Evolutionary conservation across 2,329 filamentous ascomycete species (phyloP).

Genomic region (Pseudocercospora vitis): DNA sequence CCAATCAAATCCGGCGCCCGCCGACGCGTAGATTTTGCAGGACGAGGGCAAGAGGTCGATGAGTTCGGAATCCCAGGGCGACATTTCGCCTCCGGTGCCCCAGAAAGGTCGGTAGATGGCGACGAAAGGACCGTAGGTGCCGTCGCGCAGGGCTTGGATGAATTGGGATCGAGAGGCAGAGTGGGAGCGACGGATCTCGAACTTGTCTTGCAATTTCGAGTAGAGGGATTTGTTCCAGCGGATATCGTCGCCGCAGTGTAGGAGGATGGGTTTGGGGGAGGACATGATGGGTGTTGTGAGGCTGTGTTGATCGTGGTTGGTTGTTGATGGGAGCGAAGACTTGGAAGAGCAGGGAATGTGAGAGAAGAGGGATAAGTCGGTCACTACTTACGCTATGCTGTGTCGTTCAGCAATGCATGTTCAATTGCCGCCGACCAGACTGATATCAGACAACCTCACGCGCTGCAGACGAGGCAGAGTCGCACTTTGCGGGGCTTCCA

Average conservation of each 20-base stretch:
- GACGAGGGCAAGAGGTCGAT: slow-evolving; percentile 55
- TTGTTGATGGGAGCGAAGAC: background rate
- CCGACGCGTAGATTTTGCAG: slow-evolving; percentile 59
- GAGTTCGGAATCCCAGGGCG: slow-evolving; percentile 61
- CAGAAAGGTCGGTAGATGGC: slow-evolving; percentile 61
- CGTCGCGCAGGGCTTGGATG: slow-evolving; percentile 41
- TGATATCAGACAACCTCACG: slow-evolving; percentile 1
- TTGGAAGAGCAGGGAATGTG: background rate
- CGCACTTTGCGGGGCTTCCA: no score
- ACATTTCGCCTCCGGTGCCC: slow-evolving; percentile 66
- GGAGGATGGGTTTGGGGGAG: slow-evolving; percentile 33
- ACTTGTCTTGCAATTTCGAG: slow-evolving; percentile 38
- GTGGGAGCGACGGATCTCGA: slow-evolving; percentile 43
- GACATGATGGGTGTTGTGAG: slow-evolving; percentile 1
- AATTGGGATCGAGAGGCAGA: slow-evolving; percentile 44
- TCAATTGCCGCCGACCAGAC: background rate
- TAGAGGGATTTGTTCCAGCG: slow-evolving; percentile 49
- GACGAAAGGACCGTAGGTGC: slow-evolving; percentile 46
- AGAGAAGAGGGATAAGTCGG: background rate
- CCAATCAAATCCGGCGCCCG: slow-evolving; percentile 65
- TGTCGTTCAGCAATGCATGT: background rate
- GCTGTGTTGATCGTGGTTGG: background rate
- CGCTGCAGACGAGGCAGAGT: background rate
- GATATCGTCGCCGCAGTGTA: slow-evolving; percentile 48
- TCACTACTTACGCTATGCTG: background rate